Evolutionary conservation across 345 rosid genomes (phyloP).

Genomic region (Fremontodendron californicum): DNA sequence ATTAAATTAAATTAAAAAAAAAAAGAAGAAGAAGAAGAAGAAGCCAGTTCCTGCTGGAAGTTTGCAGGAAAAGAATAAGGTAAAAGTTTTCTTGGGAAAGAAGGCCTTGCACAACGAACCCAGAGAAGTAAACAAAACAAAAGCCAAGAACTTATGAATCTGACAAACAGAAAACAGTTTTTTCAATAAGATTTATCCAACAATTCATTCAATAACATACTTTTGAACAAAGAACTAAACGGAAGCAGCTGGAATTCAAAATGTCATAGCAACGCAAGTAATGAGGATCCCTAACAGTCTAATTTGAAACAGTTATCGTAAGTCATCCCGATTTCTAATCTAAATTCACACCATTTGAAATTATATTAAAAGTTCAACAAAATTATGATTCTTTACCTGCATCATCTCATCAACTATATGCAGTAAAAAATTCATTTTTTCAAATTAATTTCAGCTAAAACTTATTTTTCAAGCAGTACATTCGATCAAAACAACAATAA

Average conservation of each 20-base stretch:
- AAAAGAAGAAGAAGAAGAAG: too few relatives aligned
- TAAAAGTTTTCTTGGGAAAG: neutral
- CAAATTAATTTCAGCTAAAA: neutral
- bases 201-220: neutral
- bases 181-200: neutral
- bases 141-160: neutral
- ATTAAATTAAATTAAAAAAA: neutral
- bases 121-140: neutral
- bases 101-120: neutral
- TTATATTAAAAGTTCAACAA: neutral
- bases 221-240: neutral
- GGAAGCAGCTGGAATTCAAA: neutral
- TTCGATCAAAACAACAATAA: neutral
- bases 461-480: neutral
- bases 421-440: neutral
- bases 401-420: neutral
- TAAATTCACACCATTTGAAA: neutral
- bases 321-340: neutral
- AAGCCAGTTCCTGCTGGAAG: neutral
- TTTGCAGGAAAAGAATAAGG: neutral
- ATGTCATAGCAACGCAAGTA: neutral
- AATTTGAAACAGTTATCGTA: neutral
- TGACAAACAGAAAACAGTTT: neutral
- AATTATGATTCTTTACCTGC: neutral
- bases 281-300: neutral